Percentiles rank a stretch among this genome's conserved stretches.
phyloP scores from a whole-genome alignment of 306 rosid genomes.

The Glycine soja region DNA sequence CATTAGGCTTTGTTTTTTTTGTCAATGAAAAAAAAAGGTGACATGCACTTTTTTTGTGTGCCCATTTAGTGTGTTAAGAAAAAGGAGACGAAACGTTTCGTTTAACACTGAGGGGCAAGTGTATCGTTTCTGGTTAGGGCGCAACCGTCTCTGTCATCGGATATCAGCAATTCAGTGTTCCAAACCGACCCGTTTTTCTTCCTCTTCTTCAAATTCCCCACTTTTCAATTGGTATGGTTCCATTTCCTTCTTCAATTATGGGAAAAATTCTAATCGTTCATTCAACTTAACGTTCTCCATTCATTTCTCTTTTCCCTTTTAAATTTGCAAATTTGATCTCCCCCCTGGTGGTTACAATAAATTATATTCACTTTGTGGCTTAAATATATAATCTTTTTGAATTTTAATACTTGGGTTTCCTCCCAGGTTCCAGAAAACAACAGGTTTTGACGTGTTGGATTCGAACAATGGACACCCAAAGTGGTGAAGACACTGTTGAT shows the following conservation, averaged over 20 bases:
- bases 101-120: slow-evolving; percentile 27
- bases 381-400: slow-evolving; percentile 19
- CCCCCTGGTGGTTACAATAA: not conserved
- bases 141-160: slow-evolving; percentile 32
- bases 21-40: not conserved
- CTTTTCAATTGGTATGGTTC: slow-evolving; percentile 42
- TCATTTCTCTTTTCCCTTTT: not conserved
- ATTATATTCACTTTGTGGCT: slow-evolving; percentile 19
- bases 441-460: slow-evolving; percentile 22
- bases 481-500: slow-evolving; percentile 36
- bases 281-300: slow-evolving; percentile 25
- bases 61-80: not conserved
- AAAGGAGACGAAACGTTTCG: slow-evolving; percentile 33
- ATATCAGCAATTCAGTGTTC: slow-evolving; percentile 15
- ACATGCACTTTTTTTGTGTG: not conserved
- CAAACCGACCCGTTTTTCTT: not conserved
- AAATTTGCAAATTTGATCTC: not conserved
- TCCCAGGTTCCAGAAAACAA: slow-evolving; percentile 36
- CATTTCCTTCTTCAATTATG: slow-evolving; percentile 14
- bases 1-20: not conserved
- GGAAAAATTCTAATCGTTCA: not conserved
- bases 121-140: slow-evolving; percentile 30
- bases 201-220: slow-evolving; percentile 30
- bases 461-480: slow-evolving; percentile 50
- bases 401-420: slow-evolving; percentile 18